Evolutionary conservation across 1,284 basidiomycete species (phyloP), one percentile per base, ranked within the genome.

Genomic region (Hymenochaete sp.): DNA sequence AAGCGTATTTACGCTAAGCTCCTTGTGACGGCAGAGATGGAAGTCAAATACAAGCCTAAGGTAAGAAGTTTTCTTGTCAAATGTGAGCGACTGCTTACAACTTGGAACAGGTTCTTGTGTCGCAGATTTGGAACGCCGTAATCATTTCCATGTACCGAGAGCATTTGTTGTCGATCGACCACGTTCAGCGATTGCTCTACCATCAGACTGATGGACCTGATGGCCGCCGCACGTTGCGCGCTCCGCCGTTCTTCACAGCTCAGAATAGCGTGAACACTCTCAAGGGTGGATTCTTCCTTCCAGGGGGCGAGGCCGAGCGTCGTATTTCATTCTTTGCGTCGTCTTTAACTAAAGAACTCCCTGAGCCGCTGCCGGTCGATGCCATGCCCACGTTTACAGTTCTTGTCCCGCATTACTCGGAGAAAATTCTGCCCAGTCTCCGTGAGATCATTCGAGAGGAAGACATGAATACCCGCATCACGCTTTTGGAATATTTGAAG

Each of bases 71-170:
- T n/a, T n/a, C n/a, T n/a, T n/a, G n/a, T n/a, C n/a, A n/a, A n/a
- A n/a, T n/a, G n/a, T n/a, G n/a, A n/a, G n/a, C n/a, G n/a, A n/a
- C n/a, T n/a, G n/a, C n/a, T n/a, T n/a, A n/a, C n/a, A n/a, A n/a
- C n/a, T n/a, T n/a, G n/a, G n/a, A n/a, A n/a, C n/a, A n/a, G n/a
- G n/a, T n/a, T n/a, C 77, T 97, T 26, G 93, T 97, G 24, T 96
- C 92, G 13, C 93, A 97, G 68, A 84, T 97, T 39, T 97, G 93
- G 93, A 97, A 97, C 63, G 93, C 93, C 39, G 73, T 97, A 66
- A 93, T 97, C 64, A 97, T 97, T 56, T 96, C 92, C 42, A 97
- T 97, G 93, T 97, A 97, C 65, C 81, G 93, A 55, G 93, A 97
- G 59, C 93, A 97, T 66, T 70, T 97, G 36, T 71, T 97, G 27